Evolutionary conservation across 768 basidiomycete species (phyloP), one percentile per base, ranked within the genome.

Genomic region (Pseudohyphozyma bogoriensis): DNA sequence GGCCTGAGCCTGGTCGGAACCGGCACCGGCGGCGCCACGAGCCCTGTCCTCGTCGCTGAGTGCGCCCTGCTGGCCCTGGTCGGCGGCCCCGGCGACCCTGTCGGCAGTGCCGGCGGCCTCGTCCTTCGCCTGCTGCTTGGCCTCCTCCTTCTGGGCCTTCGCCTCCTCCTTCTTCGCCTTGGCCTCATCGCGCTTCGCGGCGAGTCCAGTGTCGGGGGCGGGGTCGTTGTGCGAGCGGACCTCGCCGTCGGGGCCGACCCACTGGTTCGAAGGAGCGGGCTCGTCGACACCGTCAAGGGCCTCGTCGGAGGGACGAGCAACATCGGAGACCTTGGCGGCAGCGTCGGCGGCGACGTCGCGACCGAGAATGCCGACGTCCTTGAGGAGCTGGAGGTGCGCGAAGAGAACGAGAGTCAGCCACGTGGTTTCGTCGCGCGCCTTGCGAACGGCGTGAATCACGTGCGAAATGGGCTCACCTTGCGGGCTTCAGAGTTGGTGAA

Each of bases 401-500:
- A n/a, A n/a, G n/a, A n/a, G n/a, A n/a, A n/a, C n/a, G n/a, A n/a
- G n/a, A n/a, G n/a, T n/a, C n/a, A n/a, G n/a, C n/a, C n/a, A n/a
- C n/a, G n/a, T n/a, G n/a, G n/a, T n/a, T n/a, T n/a, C n/a, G n/a
- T n/a, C n/a, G n/a, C n/a, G n/a, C n/a, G n/a, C n/a, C n/a, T n/a
- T n/a, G n/a, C n/a, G n/a, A n/a, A n/a, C n/a, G n/a, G n/a, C n/a
- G n/a, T n/a, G n/a, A n/a, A n/a, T n/a, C n/a, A n/a, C n/a, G n/a
- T n/a, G n/a, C n/a, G n/a, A 62, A 44, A 18, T 18, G 8, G 45
- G 28, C 45, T n/a, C 15, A 46, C 45, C 45, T 66, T 66, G 39
- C 64, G 62, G 28, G 62, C 65, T 51, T 70, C 77, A 0, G 87
- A 85, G 76, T 99, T 99, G 71, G 92, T 93, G 63, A 90, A 78